A percentile compares a stretch with the other conserved stretches of the same genome.
These are phyloP conservation scores for Prunus mira DNA, from an alignment of 306 rosid species.

Conservation along the genomic window DNA sequence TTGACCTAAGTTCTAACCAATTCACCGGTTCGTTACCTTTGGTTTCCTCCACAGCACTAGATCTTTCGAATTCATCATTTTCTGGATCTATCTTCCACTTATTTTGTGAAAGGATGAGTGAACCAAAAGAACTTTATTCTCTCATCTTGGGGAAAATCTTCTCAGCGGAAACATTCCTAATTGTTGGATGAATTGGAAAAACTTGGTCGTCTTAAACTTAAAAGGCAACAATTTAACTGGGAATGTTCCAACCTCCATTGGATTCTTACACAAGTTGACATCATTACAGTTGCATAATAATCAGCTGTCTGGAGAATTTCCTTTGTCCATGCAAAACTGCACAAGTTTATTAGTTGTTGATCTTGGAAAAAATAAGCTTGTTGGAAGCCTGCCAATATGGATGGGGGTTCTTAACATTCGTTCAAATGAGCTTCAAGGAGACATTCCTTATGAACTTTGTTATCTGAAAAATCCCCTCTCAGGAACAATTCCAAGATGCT, in stretches of 20 bases:
- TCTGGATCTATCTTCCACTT: slow-evolving; percentile 7
- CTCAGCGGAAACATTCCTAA: slow-evolving; percentile 18
- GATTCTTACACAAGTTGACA: neutral
- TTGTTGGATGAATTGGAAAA: slow-evolving; percentile 21
- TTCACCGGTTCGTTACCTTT: neutral
- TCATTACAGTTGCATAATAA: slow-evolving; percentile 14
- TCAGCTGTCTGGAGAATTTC: slow-evolving; percentile 17
- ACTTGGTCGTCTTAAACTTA: neutral
- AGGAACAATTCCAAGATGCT: slow-evolving; percentile 23
- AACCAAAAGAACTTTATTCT: neutral
- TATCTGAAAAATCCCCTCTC: neutral
- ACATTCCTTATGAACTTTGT: slow-evolving; percentile 7
- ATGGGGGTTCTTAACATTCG: slow-evolving; percentile 6
- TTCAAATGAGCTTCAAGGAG: slow-evolving; percentile 12
- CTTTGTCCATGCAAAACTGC: neutral
- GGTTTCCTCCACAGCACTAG: neutral
- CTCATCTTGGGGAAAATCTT: slow-evolving; percentile 4
- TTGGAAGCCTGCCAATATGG: slow-evolving; percentile 18
- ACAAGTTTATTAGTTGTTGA: neutral
- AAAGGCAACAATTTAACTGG: slow-evolving; percentile 31
- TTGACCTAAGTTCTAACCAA: neutral
- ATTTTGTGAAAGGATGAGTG: neutral
- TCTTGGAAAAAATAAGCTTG: neutral
- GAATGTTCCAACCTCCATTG: slow-evolving; percentile 34
- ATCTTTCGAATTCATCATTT: slow-evolving; percentile 1